phyloP scores from a whole-genome alignment of 208 protist species.

The Eutreptiella sp. region DNA sequence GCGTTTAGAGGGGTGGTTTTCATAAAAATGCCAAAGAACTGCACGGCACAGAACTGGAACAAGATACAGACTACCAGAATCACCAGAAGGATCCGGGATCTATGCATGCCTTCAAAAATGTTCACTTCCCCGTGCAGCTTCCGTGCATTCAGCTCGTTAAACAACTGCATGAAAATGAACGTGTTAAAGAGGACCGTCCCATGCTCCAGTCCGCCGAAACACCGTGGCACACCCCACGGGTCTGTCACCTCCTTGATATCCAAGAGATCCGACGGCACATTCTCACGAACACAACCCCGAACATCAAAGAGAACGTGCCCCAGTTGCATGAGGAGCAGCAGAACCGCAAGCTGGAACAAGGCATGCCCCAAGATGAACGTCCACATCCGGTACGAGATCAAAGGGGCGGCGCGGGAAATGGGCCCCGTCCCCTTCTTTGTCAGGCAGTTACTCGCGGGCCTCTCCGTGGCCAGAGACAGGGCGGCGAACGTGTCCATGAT shows the following conservation, averaged over 20 bases:
- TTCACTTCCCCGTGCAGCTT: conserved; percentile 78
- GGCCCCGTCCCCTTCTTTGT: conserved; percentile 28
- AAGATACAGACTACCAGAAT: conserved; percentile 58
- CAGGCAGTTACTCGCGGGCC: conserved; percentile 18
- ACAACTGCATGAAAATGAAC: conserved; percentile 81
- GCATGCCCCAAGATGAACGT: conserved; percentile 35
- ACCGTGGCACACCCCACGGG: too few relatives aligned
- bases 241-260: too few relatives aligned
- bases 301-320: conserved; percentile 26
- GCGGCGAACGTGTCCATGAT: conserved; percentile 78
- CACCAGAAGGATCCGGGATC: conserved; percentile 56
- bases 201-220: too few relatives aligned
- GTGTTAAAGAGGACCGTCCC: conserved; percentile 86
- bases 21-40: conserved; percentile 78
- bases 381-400: conserved; percentile 50
- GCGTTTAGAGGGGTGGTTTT: conserved; percentile 44
- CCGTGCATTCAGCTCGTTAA: conserved; percentile 86
- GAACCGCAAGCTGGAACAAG: conserved; percentile 15
- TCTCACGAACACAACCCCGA: conserved; percentile 1
- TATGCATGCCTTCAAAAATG: conserved; percentile 61
- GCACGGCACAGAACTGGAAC: conserved; percentile 73
- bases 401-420: conserved; percentile 36
- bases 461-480: conserved; percentile 51
- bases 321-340: conserved; percentile 38
- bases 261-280: too few relatives aligned